Base-by-base conservation (phyloP, 2,329 filamentous ascomycete species). In the Macrophomina phaseolina region DNA sequence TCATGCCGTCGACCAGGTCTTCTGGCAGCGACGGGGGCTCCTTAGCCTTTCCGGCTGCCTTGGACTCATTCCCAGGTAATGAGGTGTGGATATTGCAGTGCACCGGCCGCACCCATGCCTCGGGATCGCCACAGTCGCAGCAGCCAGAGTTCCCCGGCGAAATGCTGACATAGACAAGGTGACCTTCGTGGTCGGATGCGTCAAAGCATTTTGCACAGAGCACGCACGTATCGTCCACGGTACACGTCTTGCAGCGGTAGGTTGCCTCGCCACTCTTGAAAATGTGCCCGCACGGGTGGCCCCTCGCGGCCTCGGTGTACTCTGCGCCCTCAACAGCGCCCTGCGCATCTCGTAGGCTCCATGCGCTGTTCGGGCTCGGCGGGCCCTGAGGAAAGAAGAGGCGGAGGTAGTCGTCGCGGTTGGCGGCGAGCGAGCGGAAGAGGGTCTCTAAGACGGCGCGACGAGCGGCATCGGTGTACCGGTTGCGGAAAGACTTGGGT, bases 231-330 rank as follows among this genome's bases (percentile, higher is more conserved):
- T 97, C 94, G 78, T 99, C 96, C 52, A 91, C 89, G 56, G 93
- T 93, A 79, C 95, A 99, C 9, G 94, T 98, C 76, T 93, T 91
- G 84, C 95, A 99, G 73, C 91, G 87, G 78, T 98, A 99, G 67
- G 93, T 94, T 66, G 93, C 94, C 82, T 99, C 95, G 61, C 94
- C 95, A 14, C 88, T 86, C 80, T 94, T 94, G 85, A 99, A 97
- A 69, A 99, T 98, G 82, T 99, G 96, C 4, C 95, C 96, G 77
- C 95, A 99, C 55, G 93, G 90, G 79, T 96, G 96, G 65, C 96
- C 95, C 71, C 93, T 89, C 14, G 95, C 95, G 6, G 91, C 91
- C 71, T 94, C 91, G 23, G 93, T 95, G 77, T 98, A 99, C 78
- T 99, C 96, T 38, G 94, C 93, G 11, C 95, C 94, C 75, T 97